Conservation (phyloP, 2,329 filamentous ascomycete genomes). For the Xylariaceae sp. region DNA sequence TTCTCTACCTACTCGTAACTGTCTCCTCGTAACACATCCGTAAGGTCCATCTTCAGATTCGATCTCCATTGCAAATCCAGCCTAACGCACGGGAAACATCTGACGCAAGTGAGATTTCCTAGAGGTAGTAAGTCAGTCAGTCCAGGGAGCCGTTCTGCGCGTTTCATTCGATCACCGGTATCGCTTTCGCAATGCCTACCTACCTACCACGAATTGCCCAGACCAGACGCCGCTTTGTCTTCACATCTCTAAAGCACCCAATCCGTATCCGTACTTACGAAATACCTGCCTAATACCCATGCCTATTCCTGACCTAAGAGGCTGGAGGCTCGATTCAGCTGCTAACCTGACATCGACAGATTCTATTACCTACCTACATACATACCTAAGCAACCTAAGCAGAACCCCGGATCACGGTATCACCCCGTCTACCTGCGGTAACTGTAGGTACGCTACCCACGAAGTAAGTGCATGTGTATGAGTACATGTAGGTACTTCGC, state of each 20-base stretch:
- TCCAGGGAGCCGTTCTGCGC: neutral
- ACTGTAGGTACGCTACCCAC: neutral
- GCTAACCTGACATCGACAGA: slow-evolving; percentile 8
- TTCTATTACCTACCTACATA: neutral
- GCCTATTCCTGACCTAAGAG: neutral
- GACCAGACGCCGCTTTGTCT: neutral
- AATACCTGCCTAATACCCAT: neutral
- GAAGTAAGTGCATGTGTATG: neutral
- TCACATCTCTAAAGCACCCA: neutral
- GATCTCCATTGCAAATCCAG: neutral
- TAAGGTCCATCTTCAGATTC: neutral
- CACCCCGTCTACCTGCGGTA: neutral
- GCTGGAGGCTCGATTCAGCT: slow-evolving; percentile 6
- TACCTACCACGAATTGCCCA: neutral
- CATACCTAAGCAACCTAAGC: neutral
- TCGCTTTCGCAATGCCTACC: neutral
- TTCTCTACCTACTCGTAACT: neutral
- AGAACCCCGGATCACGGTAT: neutral
- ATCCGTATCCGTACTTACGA: neutral
- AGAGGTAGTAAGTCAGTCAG: neutral
- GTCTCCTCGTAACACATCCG: neutral
- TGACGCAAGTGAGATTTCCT: neutral
- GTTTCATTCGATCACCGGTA: neutral
- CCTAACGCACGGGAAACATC: neutral
- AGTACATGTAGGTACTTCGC: neutral